Conservation (phyloP, 2,329 filamentous ascomycete genomes). For the Fusarium incarnatum region DNA sequence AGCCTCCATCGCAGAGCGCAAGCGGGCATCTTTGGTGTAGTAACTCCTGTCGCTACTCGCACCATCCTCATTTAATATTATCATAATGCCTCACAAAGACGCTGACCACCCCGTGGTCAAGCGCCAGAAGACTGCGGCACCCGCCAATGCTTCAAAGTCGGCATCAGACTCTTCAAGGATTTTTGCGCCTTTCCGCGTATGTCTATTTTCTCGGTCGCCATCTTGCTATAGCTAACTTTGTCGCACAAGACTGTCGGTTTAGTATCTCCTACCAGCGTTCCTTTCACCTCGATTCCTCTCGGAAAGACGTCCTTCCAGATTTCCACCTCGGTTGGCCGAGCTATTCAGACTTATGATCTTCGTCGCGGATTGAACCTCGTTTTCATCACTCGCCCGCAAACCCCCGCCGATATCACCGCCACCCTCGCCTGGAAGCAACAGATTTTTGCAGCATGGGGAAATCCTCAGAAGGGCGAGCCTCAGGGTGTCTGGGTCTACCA, state of each 20-base stretch:
- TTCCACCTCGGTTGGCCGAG: constrained; percentile 91
- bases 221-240: constrained; percentile 3
- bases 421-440: constrained; percentile 88
- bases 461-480: constrained; percentile 60
- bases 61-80: constrained; percentile 18
- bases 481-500: constrained; percentile 92
- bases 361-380: constrained; percentile 90
- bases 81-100: constrained; percentile 68
- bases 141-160: constrained; percentile 52
- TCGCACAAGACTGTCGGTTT: constrained; percentile 82
- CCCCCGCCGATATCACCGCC: constrained; percentile 85
- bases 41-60: constrained; percentile 5
- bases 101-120: constrained; percentile 75
- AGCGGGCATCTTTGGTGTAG: constrained; percentile 26
- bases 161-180: constrained; percentile 75
- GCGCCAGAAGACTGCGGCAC: constrained; percentile 72
- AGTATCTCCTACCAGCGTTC: constrained; percentile 89
- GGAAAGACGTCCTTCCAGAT: constrained; percentile 98
- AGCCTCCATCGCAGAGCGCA: constrained; percentile 37
- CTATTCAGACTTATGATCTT: constrained; percentile 95
- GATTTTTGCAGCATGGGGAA: constrained; percentile 91
- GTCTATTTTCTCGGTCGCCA: constrained; percentile 46
- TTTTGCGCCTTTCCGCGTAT: constrained; percentile 92
- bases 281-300: constrained; percentile 88
- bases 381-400: constrained; percentile 93